These are phyloP conservation scores for Dentipellis sp. DNA, from an alignment of 768 basidiomycete genomes.

Conservation along the genomic window DNA sequence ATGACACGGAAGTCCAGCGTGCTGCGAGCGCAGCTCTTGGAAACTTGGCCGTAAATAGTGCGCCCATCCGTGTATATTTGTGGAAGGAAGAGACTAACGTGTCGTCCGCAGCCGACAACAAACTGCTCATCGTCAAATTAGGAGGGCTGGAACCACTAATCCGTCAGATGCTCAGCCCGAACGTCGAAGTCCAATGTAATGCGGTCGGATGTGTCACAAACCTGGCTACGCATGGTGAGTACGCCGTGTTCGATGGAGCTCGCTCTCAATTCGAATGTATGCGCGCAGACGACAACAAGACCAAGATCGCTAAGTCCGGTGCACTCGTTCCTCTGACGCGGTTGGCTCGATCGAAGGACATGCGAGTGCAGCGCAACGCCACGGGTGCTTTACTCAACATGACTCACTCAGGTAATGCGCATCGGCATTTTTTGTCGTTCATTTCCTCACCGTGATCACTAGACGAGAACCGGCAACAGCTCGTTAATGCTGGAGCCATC, in stretches of 20 bases:
- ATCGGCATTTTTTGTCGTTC: slow-evolving; percentile 1
- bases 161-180: slow-evolving; percentile 97
- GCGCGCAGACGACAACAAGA: slow-evolving; percentile 92
- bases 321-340: slow-evolving; percentile 96
- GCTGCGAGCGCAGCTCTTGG: slow-evolving; percentile 96
- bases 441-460: background rate
- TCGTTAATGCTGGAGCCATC: slow-evolving; percentile 97
- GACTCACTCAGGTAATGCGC: slow-evolving; percentile 86
- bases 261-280: background rate
- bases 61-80: slow-evolving; percentile 22
- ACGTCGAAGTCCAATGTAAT: slow-evolving; percentile 99
- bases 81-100: slow-evolving; percentile 9
- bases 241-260: background rate
- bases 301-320: slow-evolving; percentile 98
- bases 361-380: slow-evolving; percentile 98
- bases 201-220: slow-evolving; percentile 99
- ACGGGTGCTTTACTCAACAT: slow-evolving; percentile 97
- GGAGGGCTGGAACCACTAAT: slow-evolving; percentile 97
- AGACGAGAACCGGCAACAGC: slow-evolving; percentile 98
- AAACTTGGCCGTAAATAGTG: slow-evolving; percentile 96
- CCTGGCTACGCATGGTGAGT: slow-evolving; percentile 90
- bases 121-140: slow-evolving; percentile 94
- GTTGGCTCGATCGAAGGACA: slow-evolving; percentile 94
- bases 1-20: slow-evolving; percentile 98
- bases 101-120: slow-evolving; percentile 78